phyloP scores from a whole-genome alignment of 75 land plant species.

The Chamaecyparis obtusa region DNA sequence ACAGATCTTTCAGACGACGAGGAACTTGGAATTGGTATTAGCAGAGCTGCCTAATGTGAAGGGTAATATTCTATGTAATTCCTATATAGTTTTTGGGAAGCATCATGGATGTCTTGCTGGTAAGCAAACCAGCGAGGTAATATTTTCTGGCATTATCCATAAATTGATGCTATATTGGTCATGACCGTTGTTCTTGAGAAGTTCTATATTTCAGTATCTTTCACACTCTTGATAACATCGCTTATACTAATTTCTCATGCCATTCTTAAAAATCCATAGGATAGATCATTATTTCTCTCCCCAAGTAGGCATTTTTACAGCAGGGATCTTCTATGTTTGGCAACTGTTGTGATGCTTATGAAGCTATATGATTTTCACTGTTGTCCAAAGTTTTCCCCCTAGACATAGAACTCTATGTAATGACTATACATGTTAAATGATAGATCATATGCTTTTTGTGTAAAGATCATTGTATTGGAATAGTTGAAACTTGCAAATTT shows the following conservation, averaged over 20 bases:
- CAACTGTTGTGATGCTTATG: background rate
- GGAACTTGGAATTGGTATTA: constrained; percentile 1
- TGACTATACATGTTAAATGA: background rate
- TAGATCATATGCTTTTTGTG: background rate
- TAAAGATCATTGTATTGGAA: background rate
- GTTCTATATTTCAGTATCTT: background rate
- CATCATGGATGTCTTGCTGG: constrained; percentile 1
- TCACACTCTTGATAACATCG: background rate
- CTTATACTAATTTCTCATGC: background rate
- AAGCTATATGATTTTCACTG: background rate
- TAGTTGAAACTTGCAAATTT: background rate
- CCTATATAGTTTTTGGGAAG: background rate
- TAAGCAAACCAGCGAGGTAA: background rate
- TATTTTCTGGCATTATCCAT: background rate
- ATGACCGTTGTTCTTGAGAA: background rate
- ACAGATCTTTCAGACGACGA: constrained; percentile 10
- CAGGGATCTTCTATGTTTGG: background rate
- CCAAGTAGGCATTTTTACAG: background rate
- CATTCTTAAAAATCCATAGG: background rate
- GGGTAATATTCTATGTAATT: background rate
- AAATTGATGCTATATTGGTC: background rate
- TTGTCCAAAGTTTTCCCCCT: background rate
- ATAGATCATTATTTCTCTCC: background rate
- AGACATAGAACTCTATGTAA: background rate
- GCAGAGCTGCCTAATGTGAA: constrained; percentile 1